Base-by-base conservation (phyloP, 805 yeast species). In the Wickerhamiella sergipiensis region DNA sequence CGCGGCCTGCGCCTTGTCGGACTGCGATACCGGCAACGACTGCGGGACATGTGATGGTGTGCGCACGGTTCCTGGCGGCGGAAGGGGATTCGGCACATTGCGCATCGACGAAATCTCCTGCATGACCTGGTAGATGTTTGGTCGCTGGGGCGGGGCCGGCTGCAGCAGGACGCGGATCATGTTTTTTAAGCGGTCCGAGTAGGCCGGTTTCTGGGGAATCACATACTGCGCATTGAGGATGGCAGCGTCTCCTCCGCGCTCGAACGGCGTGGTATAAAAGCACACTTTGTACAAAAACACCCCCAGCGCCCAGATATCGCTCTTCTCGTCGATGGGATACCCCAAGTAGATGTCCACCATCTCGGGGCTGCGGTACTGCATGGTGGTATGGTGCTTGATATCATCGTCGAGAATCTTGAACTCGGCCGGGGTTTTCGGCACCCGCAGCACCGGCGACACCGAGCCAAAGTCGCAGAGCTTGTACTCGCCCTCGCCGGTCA, bases 261-360 rank as follows among this genome's bases (percentile, higher is more conserved):
- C 98, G 65, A 92, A 90, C 1, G 98, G 98, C 1, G 98, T 90
- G 1, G 84, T 89, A 66, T 86, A 90, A 68, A 84, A 90, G 67
- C 95, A 83, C 54, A 90, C 71, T 64, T 90, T 90, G 71, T 85
- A 90, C 48, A 92, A 71, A 55, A 92, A 85, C 31, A 92, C 82
- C 10, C 98, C 98, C 46, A 90, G 69, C 0, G 98, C 98, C 98
- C 98, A 90, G 46, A 90, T 85, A 67, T 90, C 98, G 7, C 90
- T 75, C 66, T 87, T 87, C 60, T 89, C 94, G 66, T 90, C 92
- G 42, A 90, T 84, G 1, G 96, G 92, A 46, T 80, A 69, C 6
- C 88, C 85, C 46, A 87, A 72, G 63, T 83, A 82, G 23, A 89
- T 73, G 66, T 90, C 97, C 51, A 90, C 78, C 97, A 90, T 92